A percentile compares a stretch with the other conserved stretches of the same genome.
Conservation (phyloP, 257 asterid genomes). For the Jaltomata sinuosa region DNA sequence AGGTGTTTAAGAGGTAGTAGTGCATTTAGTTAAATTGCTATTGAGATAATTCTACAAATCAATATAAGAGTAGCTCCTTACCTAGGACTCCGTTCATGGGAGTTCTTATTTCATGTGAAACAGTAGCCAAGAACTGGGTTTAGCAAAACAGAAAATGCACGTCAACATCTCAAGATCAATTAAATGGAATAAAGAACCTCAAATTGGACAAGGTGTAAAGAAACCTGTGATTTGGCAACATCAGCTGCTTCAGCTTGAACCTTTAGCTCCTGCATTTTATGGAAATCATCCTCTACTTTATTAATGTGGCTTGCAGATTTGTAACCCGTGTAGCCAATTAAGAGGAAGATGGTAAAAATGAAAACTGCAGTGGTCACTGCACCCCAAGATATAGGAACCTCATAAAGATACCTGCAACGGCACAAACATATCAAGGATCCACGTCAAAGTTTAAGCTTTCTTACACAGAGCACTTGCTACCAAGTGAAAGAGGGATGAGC, state of each 20-base stretch:
- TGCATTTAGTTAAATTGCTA: background rate
- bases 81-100: constrained; percentile 96
- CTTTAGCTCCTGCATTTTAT: constrained; percentile 62
- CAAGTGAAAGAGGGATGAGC: background rate
- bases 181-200: background rate
- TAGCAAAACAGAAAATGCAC: constrained; percentile 3
- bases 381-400: constrained; percentile 60
- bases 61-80: constrained; percentile 13
- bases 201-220: background rate
- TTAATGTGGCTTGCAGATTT: constrained; percentile 65
- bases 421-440: constrained; percentile 1
- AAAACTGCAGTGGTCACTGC: constrained; percentile 51
- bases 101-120: constrained; percentile 95
- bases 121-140: constrained; percentile 84
- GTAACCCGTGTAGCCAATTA: constrained; percentile 55
- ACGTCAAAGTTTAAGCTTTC: background rate
- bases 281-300: constrained; percentile 71
- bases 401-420: constrained; percentile 55
- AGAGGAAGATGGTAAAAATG: constrained; percentile 38
- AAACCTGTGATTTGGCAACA: constrained; percentile 89
- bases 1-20: background rate
- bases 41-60: background rate
- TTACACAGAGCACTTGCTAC: background rate
- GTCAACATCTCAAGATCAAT: constrained; percentile 4
- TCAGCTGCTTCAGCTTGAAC: constrained; percentile 94